These are phyloP conservation scores for Neophaeococcomyces mojaviensis DNA, from an alignment of 2,329 filamentous ascomycete genomes.

Conservation along the genomic window DNA sequence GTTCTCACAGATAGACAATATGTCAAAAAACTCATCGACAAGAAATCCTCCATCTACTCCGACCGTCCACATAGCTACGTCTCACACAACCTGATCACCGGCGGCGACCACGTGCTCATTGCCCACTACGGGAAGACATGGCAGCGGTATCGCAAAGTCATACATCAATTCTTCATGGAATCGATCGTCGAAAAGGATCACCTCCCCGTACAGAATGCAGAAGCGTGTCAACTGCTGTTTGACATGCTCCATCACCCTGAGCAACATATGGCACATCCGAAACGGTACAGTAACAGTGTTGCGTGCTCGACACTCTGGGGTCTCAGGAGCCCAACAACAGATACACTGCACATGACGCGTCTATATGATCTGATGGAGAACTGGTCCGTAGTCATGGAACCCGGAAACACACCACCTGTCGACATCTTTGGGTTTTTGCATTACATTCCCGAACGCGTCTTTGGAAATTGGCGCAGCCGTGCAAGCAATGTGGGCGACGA, in stretches of 20 bases:
- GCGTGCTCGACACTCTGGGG: constrained; percentile 32
- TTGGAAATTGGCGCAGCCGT: constrained; percentile 34
- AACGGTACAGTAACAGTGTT: constrained; percentile 44
- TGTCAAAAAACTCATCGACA: constrained; percentile 40
- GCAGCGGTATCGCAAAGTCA: constrained; percentile 39
- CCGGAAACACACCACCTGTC: constrained; percentile 43
- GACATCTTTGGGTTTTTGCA: constrained; percentile 42
- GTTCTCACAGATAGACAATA: constrained; percentile 36
- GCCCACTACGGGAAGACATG: constrained; percentile 43
- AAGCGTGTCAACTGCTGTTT: constrained; percentile 41
- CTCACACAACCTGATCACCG: constrained; percentile 35
- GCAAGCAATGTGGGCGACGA: constrained; percentile 31
- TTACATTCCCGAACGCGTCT: constrained; percentile 34
- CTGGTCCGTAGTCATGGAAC: constrained; percentile 40
- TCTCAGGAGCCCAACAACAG: constrained; percentile 27
- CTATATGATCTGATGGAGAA: constrained; percentile 38
- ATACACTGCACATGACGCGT: constrained; percentile 31
- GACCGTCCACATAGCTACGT: constrained; percentile 38
- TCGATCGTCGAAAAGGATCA: constrained; percentile 38
- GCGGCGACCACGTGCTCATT: constrained; percentile 41
- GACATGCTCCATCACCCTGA: constrained; percentile 38
- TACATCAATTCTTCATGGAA: constrained; percentile 42
- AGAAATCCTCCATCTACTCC: constrained; percentile 38
- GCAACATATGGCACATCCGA: constrained; percentile 41
- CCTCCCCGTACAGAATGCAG: constrained; percentile 38